These are phyloP conservation scores for Umbilicaria muhlenbergii DNA, from an alignment of 495 filamentous ascomycete species.

Conservation along the genomic window DNA sequence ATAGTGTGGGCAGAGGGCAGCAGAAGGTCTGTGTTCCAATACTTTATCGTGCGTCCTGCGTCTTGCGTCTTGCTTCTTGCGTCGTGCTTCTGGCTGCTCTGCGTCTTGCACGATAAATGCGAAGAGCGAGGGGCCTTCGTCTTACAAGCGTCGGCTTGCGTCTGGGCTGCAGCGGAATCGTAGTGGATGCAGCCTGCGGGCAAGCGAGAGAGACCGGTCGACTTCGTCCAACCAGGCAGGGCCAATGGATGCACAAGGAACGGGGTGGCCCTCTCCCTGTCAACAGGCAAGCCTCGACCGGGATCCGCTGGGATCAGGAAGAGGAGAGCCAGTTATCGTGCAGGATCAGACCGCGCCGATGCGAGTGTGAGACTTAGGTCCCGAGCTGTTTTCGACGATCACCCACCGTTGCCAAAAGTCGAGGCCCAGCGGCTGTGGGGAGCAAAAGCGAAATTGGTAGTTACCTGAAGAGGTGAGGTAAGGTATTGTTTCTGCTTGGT, in stretches of 20 bases:
- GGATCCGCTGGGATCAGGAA: neutral
- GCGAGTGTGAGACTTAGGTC: neutral
- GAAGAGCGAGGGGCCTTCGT: neutral
- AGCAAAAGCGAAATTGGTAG: too few relatives aligned
- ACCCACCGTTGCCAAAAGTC: too few relatives aligned
- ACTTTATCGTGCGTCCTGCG: too few relatives aligned
- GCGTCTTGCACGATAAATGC: too few relatives aligned
- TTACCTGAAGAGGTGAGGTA: too few relatives aligned
- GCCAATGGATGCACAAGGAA: neutral
- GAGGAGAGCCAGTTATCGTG: slow-evolving; percentile 3
- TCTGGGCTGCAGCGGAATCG: slow-evolving; percentile 9
- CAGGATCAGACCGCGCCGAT: neutral
- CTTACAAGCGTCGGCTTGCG: slow-evolving; percentile 9
- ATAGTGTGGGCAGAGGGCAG: too few relatives aligned
- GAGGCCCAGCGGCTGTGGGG: too few relatives aligned
- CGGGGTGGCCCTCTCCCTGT: neutral
- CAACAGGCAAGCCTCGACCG: neutral
- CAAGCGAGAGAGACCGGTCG: slow-evolving; percentile 3
- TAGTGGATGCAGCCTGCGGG: slow-evolving; percentile 3
- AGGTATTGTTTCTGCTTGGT: too few relatives aligned
- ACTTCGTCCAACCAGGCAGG: too few relatives aligned
- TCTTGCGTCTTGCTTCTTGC: too few relatives aligned
- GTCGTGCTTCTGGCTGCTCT: too few relatives aligned
- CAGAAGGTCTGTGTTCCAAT: too few relatives aligned
- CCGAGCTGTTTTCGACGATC: neutral